These are phyloP conservation scores for Cladosporium sp. DNA, from an alignment of 2,329 filamentous ascomycete genomes.

Conservation along the genomic window DNA sequence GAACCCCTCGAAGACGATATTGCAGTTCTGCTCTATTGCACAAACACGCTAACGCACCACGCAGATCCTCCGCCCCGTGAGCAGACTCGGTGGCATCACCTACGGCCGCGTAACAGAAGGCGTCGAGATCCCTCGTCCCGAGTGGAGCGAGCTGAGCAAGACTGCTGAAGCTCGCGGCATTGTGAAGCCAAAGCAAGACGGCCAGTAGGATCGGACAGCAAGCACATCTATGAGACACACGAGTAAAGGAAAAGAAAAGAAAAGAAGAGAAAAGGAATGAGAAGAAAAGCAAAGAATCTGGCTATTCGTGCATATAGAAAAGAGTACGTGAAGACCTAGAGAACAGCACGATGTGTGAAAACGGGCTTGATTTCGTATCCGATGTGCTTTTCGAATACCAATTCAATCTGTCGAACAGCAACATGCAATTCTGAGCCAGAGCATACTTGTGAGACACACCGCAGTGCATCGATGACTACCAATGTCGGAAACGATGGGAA, in stretches of 20 bases:
- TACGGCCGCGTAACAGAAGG: conserved; percentile 72
- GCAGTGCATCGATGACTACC: neutral
- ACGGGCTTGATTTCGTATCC: no score
- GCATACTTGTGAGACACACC: no score
- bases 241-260: neutral
- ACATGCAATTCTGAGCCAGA: no score
- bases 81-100: conserved; percentile 80
- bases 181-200: conserved; percentile 50
- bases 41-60: neutral
- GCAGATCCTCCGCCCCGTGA: conserved; percentile 71
- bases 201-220: conserved; percentile 37
- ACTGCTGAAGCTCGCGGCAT: conserved; percentile 59
- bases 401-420: neutral
- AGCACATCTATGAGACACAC: neutral
- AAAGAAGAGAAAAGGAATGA: no score
- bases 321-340: neutral
- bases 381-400: neutral
- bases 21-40: no score
- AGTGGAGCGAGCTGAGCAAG: conserved; percentile 51
- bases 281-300: neutral
- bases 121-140: conserved; percentile 68
- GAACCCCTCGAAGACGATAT: no score
- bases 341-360: neutral
- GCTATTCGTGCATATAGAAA: neutral
- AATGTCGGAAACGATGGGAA: neutral